Evolutionary conservation across 2,329 filamentous ascomycete genomes (phyloP).

Genomic region (Septoria linicola): DNA sequence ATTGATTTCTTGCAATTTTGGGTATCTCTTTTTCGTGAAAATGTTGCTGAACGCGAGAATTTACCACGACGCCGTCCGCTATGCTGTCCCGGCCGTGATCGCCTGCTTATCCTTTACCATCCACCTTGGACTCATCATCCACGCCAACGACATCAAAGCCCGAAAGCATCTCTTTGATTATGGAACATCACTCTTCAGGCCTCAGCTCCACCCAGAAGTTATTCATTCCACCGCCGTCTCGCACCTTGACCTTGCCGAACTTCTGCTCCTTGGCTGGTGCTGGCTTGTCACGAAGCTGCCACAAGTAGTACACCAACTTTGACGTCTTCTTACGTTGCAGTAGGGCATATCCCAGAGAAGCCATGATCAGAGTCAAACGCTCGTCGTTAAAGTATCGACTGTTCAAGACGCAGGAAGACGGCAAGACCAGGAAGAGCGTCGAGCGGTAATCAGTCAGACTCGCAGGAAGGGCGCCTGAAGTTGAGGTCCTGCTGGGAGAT

Average conservation of each 20-base stretch:
- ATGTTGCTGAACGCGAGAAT: too few species aligned
- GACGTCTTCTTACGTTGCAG: conserved; percentile 69
- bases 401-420: conserved; percentile 82
- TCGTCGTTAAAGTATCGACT: conserved; percentile 81
- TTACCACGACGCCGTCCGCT: too few species aligned
- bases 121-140: too few species aligned
- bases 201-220: conserved; percentile 82
- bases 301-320: conserved; percentile 89
- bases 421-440: conserved; percentile 79
- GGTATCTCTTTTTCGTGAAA: too few species aligned
- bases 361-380: conserved; percentile 71
- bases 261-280: conserved; percentile 32
- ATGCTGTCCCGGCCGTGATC: too few species aligned
- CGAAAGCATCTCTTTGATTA: too few species aligned
- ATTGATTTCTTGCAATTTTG: too few species aligned
- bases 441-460: conserved; percentile 1
- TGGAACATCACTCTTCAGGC: background rate
- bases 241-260: conserved; percentile 73
- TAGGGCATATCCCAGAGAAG: conserved; percentile 68
- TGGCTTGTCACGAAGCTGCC: conserved; percentile 52
- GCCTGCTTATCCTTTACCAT: too few species aligned
- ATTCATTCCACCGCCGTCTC: conserved; percentile 74
- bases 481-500: background rate
- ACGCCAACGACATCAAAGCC: too few species aligned
- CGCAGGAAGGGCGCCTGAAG: conserved; percentile 1